phyloP scores from a whole-genome alignment of 2,329 filamentous ascomycete species.

The Thielaviopsis musarum region DNA sequence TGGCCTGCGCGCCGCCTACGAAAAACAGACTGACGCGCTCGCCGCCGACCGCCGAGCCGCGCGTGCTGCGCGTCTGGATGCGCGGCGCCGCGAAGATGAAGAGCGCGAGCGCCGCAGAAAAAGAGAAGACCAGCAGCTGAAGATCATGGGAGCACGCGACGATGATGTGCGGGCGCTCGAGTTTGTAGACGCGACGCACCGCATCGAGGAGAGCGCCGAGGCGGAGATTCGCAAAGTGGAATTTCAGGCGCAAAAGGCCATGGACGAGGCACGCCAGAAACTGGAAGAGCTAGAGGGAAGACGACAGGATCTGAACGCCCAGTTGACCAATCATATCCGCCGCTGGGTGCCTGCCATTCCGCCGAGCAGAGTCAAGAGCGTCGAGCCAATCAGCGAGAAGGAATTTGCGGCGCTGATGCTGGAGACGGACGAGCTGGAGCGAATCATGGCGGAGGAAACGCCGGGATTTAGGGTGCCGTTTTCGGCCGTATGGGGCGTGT shows the following conservation, averaged over 20 bases:
- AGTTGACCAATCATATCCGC: not conserved
- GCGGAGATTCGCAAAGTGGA: not conserved
- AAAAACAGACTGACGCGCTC: constrained; percentile 18
- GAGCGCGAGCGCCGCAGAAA: constrained; percentile 22
- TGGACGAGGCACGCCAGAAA: not conserved
- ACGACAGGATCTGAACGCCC: not conserved
- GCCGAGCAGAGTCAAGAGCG: not conserved
- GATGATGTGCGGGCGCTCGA: constrained; percentile 20
- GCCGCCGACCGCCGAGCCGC: constrained; percentile 18
- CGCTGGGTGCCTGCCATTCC: not conserved
- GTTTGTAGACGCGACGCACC: constrained; percentile 20
- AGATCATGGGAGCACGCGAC: constrained; percentile 21
- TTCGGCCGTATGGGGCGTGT: not conserved
- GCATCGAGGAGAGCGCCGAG: constrained; percentile 3
- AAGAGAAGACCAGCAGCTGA: constrained; percentile 21
- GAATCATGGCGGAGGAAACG: not conserved
- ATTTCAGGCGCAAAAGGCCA: not conserved
- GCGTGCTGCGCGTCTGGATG: constrained; percentile 20
- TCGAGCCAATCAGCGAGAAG: not conserved
- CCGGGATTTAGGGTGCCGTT: not conserved
- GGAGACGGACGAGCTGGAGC: not conserved
- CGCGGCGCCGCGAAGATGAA: constrained; percentile 25
- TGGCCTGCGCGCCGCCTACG: constrained; percentile 18
- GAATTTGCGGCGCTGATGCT: constrained; percentile 3
- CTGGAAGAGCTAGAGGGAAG: not conserved